Evolutionary conservation across 495 filamentous ascomycete genomes (phyloP), one percentile per base, ranked within the genome.

Genomic region (Aspergillus asperescens): DNA sequence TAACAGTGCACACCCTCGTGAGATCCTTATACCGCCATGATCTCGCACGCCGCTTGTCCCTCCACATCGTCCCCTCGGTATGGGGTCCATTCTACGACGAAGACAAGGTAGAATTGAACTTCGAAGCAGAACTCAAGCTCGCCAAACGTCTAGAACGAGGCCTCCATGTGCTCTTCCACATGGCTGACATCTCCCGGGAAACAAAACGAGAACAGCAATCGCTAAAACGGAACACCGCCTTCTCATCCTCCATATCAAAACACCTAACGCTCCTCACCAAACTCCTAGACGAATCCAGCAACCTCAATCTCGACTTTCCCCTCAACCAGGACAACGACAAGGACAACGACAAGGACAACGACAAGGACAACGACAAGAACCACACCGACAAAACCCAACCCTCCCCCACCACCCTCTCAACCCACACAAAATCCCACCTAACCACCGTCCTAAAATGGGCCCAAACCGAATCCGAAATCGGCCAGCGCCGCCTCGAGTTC

Each of bases 141-240:
- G 54, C 56, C 13, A 56, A 57, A 42, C 60, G 62, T 2, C 29
- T 67, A 25, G 60, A 65, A 43, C 56, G 60, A 9, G 64, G 64
- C 3, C 35, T 67, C 10, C 60, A 60, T 31, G 64, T 65, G 19
- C 55, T 65, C 28, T 67, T 67, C 25, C 64, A 67, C 40, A 65
- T 67, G 60, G 48, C 62, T 9, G 64, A 67, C 37, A 65, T 65
- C 35, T 58, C 58, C n/a, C 56, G 52, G 3, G 56, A 58, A 9
- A 48, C 46, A 3, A 52, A 62, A 27, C 44, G 48, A 43, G 28
- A 46, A 29, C 48, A 42, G 10, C 48, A 56, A 7, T 29, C 13
- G 28, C 19, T 38, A 25, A 25, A 57, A 55, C 19, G 31, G 34
- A 9, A 44, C 44, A 4, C 15, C 48, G 13, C 37, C 47, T 4